phyloP scores from a whole-genome alignment of 495 filamentous ascomycete species.

The Penicillium paxilli region DNA sequence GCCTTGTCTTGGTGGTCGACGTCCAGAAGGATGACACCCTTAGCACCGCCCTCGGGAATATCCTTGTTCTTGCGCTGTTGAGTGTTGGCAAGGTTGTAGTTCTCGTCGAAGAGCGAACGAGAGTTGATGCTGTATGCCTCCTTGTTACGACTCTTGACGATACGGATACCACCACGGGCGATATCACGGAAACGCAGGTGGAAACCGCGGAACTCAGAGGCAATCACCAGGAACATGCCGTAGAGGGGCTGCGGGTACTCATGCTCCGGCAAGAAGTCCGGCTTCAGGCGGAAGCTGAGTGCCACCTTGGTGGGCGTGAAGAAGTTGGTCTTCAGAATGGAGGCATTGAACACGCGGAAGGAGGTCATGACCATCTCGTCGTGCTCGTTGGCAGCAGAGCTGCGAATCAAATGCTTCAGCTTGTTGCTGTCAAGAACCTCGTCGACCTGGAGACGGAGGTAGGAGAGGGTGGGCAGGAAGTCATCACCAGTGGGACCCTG shows the following conservation, averaged over 20 bases:
- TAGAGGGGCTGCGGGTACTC: conserved; percentile 95
- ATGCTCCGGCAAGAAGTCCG: conserved; percentile 80
- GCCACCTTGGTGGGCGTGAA: conserved; percentile 99
- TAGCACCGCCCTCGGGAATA: conserved; percentile 98
- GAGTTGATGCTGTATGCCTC: conserved; percentile 97
- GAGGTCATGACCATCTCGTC: conserved; percentile 97
- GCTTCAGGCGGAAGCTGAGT: conserved; percentile 91
- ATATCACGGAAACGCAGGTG: conserved; percentile 98
- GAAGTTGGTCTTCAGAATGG: conserved; percentile 96
- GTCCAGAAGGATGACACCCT: conserved; percentile 95
- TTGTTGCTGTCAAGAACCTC: conserved; percentile 74
- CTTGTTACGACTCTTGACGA: conserved; percentile 93
- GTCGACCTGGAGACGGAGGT: conserved; percentile 69
- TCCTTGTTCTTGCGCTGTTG: conserved; percentile 99
- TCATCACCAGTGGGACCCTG: conserved; percentile 68
- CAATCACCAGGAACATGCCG: conserved; percentile 98
- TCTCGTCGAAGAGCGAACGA: conserved; percentile 94
- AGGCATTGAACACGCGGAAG: conserved; percentile 92
- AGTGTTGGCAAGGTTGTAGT: conserved; percentile 96
- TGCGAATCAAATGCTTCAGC: conserved; percentile 79
- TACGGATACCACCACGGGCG: conserved; percentile 93
- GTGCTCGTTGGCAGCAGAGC: conserved; percentile 85
- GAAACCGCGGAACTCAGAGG: conserved; percentile 94
- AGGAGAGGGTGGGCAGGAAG: conserved; percentile 79
- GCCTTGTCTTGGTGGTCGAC: conserved; percentile 90